phyloP scores from a whole-genome alignment of 192 early-diverging fungal species.

The Rhizophagus clarus region DNA sequence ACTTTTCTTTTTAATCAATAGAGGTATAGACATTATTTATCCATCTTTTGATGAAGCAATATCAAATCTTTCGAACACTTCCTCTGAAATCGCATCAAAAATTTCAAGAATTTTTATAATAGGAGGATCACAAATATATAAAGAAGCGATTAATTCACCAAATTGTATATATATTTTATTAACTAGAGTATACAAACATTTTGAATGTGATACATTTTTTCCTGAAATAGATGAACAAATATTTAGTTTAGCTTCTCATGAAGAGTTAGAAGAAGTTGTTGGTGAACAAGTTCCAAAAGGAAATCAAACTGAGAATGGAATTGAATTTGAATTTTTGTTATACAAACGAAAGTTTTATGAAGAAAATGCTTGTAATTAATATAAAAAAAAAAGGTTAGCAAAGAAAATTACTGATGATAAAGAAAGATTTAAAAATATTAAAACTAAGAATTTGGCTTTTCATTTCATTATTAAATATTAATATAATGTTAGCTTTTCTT shows the following conservation, averaged over 20 bases:
- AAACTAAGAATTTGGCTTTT: too few relatives aligned
- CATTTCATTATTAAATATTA: neutral
- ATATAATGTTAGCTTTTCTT: neutral
- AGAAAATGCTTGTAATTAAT: too few relatives aligned
- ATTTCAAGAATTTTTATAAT: constrained; percentile 71
- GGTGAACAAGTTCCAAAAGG: constrained; percentile 29
- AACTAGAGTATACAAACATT: constrained; percentile 63
- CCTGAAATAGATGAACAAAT: constrained; percentile 61
- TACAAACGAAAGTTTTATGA: constrained; percentile 17
- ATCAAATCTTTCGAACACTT: neutral
- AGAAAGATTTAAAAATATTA: too few relatives aligned
- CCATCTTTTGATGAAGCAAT: constrained; percentile 29
- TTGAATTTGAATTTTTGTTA: constrained; percentile 36
- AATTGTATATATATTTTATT: constrained; percentile 65
- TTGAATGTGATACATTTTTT: constrained; percentile 83
- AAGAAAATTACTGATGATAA: too few relatives aligned
- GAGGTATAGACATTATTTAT: constrained; percentile 9
- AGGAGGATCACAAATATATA: constrained; percentile 80
- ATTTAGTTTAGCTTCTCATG: constrained; percentile 36
- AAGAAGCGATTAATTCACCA: constrained; percentile 61
- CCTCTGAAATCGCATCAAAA: neutral
- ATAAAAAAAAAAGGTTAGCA: too few relatives aligned
- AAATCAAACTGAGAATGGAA: constrained; percentile 15
- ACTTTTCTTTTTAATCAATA: neutral
- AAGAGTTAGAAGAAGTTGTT: constrained; percentile 31